Percentiles rank a stretch among this genome's conserved stretches.
phyloP scores from a whole-genome alignment of 306 rosid genomes.

The Cucurbita argyrosperma region DNA sequence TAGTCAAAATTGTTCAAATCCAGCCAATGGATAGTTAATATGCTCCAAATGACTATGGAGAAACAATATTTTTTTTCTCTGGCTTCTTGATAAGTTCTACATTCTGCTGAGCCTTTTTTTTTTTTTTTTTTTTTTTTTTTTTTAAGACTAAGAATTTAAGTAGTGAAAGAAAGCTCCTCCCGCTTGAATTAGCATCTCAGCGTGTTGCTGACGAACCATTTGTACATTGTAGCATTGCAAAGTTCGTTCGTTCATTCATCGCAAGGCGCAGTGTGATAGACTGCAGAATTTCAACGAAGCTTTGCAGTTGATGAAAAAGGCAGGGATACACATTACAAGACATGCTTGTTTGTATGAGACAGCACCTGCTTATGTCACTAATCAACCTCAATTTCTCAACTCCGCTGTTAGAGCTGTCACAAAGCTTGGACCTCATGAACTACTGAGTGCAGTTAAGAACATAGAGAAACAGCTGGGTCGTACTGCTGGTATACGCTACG shows the following conservation, averaged over 20 bases:
- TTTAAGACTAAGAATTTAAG: background rate
- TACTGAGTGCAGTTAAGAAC: conserved; percentile 48
- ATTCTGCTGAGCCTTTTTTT: background rate
- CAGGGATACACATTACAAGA: conserved; percentile 55
- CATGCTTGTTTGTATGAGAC: conserved; percentile 85
- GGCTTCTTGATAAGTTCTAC: background rate
- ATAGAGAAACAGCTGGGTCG: conserved; percentile 74
- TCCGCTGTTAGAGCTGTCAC: conserved; percentile 83
- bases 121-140: background rate
- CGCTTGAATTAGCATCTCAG: background rate
- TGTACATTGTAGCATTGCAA: conserved; percentile 28
- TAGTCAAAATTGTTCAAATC: too few relatives aligned
- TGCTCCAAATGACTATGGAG: too few relatives aligned
- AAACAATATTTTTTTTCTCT: background rate
- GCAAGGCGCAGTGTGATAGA: conserved; percentile 27
- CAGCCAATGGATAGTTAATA: too few relatives aligned
- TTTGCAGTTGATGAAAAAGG: conserved; percentile 49
- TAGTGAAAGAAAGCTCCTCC: background rate
- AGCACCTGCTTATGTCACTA: conserved; percentile 76
- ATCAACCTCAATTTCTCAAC: conserved; percentile 73
- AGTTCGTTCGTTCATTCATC: conserved; percentile 29
- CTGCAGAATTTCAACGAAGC: conserved; percentile 65
- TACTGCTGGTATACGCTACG: conserved; percentile 60
- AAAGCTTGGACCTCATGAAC: conserved; percentile 77
- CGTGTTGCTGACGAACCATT: conserved; percentile 8